Evolutionary conservation across 352 stramenopile species (phyloP).

Genomic region (Pythium periplocum): DNA sequence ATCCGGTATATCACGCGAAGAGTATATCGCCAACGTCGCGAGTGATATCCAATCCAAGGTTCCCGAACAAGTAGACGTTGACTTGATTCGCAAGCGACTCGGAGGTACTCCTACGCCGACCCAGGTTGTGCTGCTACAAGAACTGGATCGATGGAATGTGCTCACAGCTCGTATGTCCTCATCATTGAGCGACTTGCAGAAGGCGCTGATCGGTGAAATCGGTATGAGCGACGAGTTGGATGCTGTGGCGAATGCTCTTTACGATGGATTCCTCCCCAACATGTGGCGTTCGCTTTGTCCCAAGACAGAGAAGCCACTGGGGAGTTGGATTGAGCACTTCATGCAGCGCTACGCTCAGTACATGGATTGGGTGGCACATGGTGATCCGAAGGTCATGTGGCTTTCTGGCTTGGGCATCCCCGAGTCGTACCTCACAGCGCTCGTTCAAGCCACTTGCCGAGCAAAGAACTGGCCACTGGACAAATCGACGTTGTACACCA

Average conservation of each 20-base stretch:
- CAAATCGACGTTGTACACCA: conserved; percentile 93
- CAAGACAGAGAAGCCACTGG: conserved; percentile 93
- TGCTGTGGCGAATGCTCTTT: conserved; percentile 86
- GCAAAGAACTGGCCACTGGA: conserved; percentile 93
- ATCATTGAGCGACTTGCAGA: conserved; percentile 88
- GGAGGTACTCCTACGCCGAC: conserved; percentile 75
- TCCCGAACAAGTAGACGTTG: conserved; percentile 80
- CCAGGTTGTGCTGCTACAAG: conserved; percentile 92
- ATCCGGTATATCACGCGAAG: conserved; percentile 86
- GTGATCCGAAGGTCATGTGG: conserved; percentile 92
- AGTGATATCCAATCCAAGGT: conserved; percentile 92
- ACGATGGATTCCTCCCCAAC: conserved; percentile 91
- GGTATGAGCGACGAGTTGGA: conserved; percentile 96
- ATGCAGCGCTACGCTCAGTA: conserved; percentile 87
- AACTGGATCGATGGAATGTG: conserved; percentile 94
- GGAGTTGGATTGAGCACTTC: conserved; percentile 95
- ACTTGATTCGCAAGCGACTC: conserved; percentile 81
- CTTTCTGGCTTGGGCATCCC: conserved; percentile 92
- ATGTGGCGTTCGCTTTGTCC: conserved; percentile 89
- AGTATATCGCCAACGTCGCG: conserved; percentile 88
- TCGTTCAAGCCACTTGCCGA: conserved; percentile 94
- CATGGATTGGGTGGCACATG: conserved; percentile 84
- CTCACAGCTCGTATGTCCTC: conserved; percentile 80
- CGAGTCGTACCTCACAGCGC: conserved; percentile 93
- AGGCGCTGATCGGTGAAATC: conserved; percentile 92